These are phyloP conservation scores for Xylariaceae sp. DNA, from an alignment of 2,329 filamentous ascomycete genomes.

Conservation along the genomic window DNA sequence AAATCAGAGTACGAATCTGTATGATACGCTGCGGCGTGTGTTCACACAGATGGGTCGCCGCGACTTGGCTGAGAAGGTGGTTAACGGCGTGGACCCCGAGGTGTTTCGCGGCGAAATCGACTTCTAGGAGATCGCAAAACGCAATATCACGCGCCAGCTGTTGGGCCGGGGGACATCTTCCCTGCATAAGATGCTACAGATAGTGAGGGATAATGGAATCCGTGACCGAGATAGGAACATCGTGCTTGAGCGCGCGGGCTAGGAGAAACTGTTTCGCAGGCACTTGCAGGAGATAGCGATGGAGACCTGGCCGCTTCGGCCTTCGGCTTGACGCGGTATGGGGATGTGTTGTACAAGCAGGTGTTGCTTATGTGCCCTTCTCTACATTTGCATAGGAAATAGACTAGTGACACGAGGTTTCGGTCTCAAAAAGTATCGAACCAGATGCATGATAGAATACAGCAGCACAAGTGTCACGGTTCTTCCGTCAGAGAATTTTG, in stretches of 20 bases:
- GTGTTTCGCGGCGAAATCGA: slow-evolving; percentile 88
- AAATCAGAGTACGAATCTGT: slow-evolving; percentile 94
- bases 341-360: too few relatives aligned
- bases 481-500: too few relatives aligned
- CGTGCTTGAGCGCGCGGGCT: slow-evolving; percentile 1
- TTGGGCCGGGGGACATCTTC: background rate
- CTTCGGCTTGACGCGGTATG: too few relatives aligned
- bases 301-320: background rate
- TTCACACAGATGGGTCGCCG: slow-evolving; percentile 92
- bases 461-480: too few relatives aligned
- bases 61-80: slow-evolving; percentile 83
- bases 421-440: too few relatives aligned
- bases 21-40: slow-evolving; percentile 90
- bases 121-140: slow-evolving; percentile 44
- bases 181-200: background rate
- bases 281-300: slow-evolving; percentile 1
- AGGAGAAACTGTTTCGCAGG: slow-evolving; percentile 2
- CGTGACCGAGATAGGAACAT: background rate
- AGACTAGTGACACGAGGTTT: too few relatives aligned
- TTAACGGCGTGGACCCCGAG: slow-evolving; percentile 86
- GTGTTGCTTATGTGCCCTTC: too few relatives aligned
- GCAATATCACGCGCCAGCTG: background rate
- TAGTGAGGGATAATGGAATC: background rate
- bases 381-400: too few relatives aligned
- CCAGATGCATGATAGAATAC: too few relatives aligned